Evolutionary conservation across 2,329 filamentous ascomycete species (phyloP).

Genomic region (Neonectria faginata): DNA sequence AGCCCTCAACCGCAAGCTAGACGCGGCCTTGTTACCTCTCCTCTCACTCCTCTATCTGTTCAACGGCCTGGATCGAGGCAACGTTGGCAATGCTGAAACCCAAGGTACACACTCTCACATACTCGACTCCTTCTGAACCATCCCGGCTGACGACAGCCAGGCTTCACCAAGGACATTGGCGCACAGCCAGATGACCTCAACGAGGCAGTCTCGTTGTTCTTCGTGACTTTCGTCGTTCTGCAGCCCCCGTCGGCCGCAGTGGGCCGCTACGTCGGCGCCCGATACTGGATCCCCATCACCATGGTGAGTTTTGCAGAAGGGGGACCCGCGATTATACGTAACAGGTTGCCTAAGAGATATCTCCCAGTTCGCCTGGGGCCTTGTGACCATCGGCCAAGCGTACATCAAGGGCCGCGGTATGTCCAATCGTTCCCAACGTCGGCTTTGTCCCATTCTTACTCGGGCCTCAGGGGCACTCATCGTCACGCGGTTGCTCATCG

Average conservation of each 20-base stretch:
- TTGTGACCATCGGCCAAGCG: slow-evolving; percentile 43
- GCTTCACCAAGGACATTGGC: slow-evolving; percentile 44
- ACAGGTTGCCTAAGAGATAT: slow-evolving; percentile 24
- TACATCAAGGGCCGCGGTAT: slow-evolving; percentile 43
- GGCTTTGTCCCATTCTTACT: slow-evolving; percentile 21
- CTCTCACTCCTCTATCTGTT: slow-evolving; percentile 56
- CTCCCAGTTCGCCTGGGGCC: slow-evolving; percentile 42
- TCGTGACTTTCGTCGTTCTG: slow-evolving; percentile 45
- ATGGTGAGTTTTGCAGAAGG: slow-evolving; percentile 35
- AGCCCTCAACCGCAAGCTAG: slow-evolving; percentile 51
- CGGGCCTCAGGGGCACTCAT: slow-evolving; percentile 37
- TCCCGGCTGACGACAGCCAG: slow-evolving; percentile 21
- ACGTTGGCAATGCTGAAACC: slow-evolving; percentile 56
- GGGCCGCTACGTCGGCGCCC: slow-evolving; percentile 44
- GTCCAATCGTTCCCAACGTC: slow-evolving; percentile 1
- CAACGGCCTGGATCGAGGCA: slow-evolving; percentile 56
- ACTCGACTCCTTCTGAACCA: background rate
- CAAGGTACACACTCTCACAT: slow-evolving; percentile 41
- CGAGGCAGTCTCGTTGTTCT: slow-evolving; percentile 45
- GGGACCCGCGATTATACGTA: background rate
- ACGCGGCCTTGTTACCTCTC: slow-evolving; percentile 52
- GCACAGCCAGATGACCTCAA: slow-evolving; percentile 44
- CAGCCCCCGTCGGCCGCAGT: slow-evolving; percentile 43
- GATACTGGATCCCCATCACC: slow-evolving; percentile 44
- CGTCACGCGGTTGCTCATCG: slow-evolving; percentile 44